Evolutionary conservation across 371 early-diverging fungal genomes (phyloP).

Genomic region (Circinella minor): DNA sequence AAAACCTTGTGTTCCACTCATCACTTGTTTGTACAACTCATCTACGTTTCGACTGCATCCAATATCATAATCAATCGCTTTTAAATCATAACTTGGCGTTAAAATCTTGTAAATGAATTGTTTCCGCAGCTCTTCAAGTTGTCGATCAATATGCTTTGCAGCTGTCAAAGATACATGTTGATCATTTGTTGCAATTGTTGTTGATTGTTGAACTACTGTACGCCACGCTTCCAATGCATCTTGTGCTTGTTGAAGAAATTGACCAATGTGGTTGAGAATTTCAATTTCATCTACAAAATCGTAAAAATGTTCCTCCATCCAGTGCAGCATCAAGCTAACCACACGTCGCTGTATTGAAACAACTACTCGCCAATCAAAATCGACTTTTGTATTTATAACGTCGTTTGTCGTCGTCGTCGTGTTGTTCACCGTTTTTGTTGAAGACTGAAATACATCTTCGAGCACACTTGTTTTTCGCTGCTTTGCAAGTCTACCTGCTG

Average conservation of each 20-base stretch:
- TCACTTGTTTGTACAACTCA: constrained; percentile 38
- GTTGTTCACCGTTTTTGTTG: not conserved
- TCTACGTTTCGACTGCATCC: constrained; percentile 28
- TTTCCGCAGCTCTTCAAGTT: constrained; percentile 24
- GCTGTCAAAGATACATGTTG: constrained; percentile 10
- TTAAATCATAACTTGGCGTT: constrained; percentile 45
- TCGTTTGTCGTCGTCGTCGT: not conserved
- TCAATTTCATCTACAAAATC: constrained; percentile 72
- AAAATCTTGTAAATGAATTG: constrained; percentile 33
- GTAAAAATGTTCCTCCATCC: constrained; percentile 65
- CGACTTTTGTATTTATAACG: not conserved
- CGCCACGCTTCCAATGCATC: constrained; percentile 34
- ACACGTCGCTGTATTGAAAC: constrained; percentile 48
- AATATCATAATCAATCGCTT: constrained; percentile 37
- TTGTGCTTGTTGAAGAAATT: constrained; percentile 30
- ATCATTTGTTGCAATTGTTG: not conserved
- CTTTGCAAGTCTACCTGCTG: constrained; percentile 16
- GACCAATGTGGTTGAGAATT: constrained; percentile 32
- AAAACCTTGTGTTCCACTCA: constrained; percentile 25
- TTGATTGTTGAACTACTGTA: constrained; percentile 4
- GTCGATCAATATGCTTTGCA: constrained; percentile 19
- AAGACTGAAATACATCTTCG: constrained; percentile 13
- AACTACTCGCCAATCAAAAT: constrained; percentile 47
- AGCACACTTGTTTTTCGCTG: constrained; percentile 10
- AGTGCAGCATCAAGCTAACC: constrained; percentile 65